Evolutionary conservation across 257 asterid species (phyloP).

Genomic region (Scutellaria baicalensis): DNA sequence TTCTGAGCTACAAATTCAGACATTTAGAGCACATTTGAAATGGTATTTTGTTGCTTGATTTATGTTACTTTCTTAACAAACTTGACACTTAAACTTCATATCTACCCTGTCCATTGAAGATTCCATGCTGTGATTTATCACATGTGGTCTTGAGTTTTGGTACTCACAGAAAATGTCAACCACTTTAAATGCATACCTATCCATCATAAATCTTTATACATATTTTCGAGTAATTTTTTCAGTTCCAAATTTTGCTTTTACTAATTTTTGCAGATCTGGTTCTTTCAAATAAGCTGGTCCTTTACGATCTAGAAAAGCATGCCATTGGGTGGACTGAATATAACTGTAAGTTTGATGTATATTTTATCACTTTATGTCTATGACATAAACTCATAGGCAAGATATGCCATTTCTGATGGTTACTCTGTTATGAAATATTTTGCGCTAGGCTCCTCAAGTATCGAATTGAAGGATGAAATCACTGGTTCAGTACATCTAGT

Average conservation of each 20-base stretch:
- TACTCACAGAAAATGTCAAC: neutral
- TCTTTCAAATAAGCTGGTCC: conserved; percentile 85
- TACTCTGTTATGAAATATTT: neutral
- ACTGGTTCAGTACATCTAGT: conserved; percentile 99
- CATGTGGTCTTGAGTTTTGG: no score
- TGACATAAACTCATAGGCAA: neutral
- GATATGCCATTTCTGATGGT: neutral
- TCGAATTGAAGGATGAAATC: conserved; percentile 84
- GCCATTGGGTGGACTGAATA: conserved; percentile 97
- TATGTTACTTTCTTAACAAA: neutral
- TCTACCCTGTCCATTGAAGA: no score
- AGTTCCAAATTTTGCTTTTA: conserved; percentile 1
- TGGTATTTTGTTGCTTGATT: neutral
- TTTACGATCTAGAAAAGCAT: conserved; percentile 91
- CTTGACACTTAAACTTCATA: no score
- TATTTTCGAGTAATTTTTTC: neutral
- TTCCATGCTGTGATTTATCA: no score
- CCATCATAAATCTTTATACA: neutral
- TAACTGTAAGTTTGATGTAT: conserved; percentile 65
- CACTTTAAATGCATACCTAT: neutral
- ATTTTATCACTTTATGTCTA: neutral
- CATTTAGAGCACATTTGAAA: neutral
- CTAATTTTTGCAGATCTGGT: conserved; percentile 72
- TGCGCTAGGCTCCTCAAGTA: conserved; percentile 83
- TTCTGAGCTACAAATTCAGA: neutral